Evolutionary conservation across 2,329 filamentous ascomycete genomes (phyloP), one percentile per base, ranked within the genome.

Genomic region (Rutstroemia sp.): DNA sequence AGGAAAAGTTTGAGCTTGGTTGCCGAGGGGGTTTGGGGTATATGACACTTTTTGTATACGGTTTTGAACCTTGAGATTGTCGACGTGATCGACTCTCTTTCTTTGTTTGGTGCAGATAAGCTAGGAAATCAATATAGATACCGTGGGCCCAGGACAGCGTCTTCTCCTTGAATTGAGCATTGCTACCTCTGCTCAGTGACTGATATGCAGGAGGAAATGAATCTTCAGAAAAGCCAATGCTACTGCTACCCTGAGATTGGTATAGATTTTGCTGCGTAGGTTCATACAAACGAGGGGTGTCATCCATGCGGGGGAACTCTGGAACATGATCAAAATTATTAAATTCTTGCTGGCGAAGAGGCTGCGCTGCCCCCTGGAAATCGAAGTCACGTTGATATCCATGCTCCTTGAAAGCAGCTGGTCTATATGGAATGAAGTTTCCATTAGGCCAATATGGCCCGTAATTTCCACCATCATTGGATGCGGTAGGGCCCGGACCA

Each of bases 61-160:
- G 47, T 51, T 71, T 71, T 27, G 59, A 67, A 5, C 69, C 69
- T 42, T 64, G 59, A 14, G 57, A 69, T 21, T 69, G 68, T 5
- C 69, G 68, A 42, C 64, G 59, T 16, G 57, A 69, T 23, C 70
- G 68, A 19, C 67, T 67, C 2, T 73, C 69, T 64, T 76, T 83
- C 57, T 81, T 83, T 19, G 75, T 75, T 52, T 81, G 78, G 59
- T 87, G 82, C 6, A 88, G 74, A 61, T 81, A 82, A 9, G 82
- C 73, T 3, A 92, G 73, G 7, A 92, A 76, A 60, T 89, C 84
- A 48, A 87, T 76, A 69, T 92, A 92, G 34, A 85, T 80, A 61
- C 78, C 78, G 68, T 91, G 85, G n/a, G 87, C 88, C 72, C 83
- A 84, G 14, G 79, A 75, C 23, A 91, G 72, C 2, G 82, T 81